Evolutionary conservation across 257 asterid species (phyloP), one percentile per base, ranked within the genome.

Genomic region (Solanum pinnatisectum): DNA sequence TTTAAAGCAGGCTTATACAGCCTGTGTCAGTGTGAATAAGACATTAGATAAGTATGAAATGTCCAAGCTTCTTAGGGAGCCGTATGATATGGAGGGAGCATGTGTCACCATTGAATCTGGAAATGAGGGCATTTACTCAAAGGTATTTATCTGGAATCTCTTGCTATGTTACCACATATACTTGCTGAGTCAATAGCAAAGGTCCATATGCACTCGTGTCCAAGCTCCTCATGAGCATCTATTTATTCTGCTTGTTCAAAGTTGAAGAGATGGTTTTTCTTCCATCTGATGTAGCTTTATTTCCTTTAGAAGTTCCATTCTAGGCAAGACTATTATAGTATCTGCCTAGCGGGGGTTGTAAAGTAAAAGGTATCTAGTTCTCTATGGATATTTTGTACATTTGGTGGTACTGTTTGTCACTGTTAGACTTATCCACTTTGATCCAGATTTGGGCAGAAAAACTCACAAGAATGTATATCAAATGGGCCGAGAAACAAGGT

Each of bases 401-500:
- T 73, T 33, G 82, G 49, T n/a, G 37, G n/a, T 14, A 78, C 65
- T 78, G 84, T 5, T 25, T 78, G 10, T 23, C 56, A 71, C 42
- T 71, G 14, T 18, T 72, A 8, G 60, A 87, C 65, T 89, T 67
- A 46, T 87, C 73, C 37, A 86, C 46, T 84, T 89, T 89, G 70
- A 68, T 89, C 67, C 89, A 96, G 98, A 91, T 79, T 86, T 96
- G 98, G 98, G 94, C 92, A 18, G 93, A 92, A 44, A 92, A 90
- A 86, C 94, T 96, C 33, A 85, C 88, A 12, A 91, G 70, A 84
- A 95, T 95, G 98, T 96, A 96, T 90, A 87, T 93, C 92, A 96
- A 93, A 86, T 95, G 98, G 98, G 96, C 98, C 49, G 90, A 93
- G 67, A 94, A 95, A 92, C 96, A 94, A 71, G 96, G 96, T 23